Base-by-base conservation (phyloP, 345 rosid species). In the Eucalyptus fibrosa region DNA sequence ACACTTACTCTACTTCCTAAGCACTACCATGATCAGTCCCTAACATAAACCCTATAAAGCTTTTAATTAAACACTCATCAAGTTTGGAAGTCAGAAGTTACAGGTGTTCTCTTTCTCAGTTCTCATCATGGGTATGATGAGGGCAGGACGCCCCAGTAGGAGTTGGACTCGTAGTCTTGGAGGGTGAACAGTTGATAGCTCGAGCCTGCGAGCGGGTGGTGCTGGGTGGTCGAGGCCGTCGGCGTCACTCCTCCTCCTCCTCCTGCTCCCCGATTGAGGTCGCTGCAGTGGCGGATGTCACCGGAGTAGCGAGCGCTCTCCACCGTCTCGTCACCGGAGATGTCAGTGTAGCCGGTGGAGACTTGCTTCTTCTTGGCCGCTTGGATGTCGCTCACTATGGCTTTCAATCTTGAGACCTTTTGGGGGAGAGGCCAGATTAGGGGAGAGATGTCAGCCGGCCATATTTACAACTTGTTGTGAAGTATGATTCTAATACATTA, bases 291-390 rank as follows among this genome's bases (percentile, higher is more conserved):
- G 92, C 91, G 88, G 18, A 92, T 80, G 56, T 69, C 87, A 49
- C 91, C 86, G 7, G 91, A 91, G 62, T 86, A 92, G 10, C 94
- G 92, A 60, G 95, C 92, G 93, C 96, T 95, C 62, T 93, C 97
- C 30, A 92, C 95, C 12, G 96, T 96, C 91, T 95, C 97, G 16
- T 94, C 96, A 3, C 96, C 95, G 4, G 98, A 94, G n/a, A 93
- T 85, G 17, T 96, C 95, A 2, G 95, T 92, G 92, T 94, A 91
- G 3, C 92, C 95, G 12, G 90, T 69, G 13, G 94, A 91, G 32
- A 89, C 95, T 91, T 91, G 96, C 89, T 90, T 94, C 90, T 60
- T 87, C 67, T 87, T 88, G 21, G 86, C 90, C 26, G 67, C 37
- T 86, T 72, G 87, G 62, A 93, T 94, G 59, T 94, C 95, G 91